A percentile compares a stretch with the other conserved stretches of the same genome.
Evolutionary conservation across 495 filamentous ascomycete species (phyloP).

Genomic region (Penicillium coprophilum): DNA sequence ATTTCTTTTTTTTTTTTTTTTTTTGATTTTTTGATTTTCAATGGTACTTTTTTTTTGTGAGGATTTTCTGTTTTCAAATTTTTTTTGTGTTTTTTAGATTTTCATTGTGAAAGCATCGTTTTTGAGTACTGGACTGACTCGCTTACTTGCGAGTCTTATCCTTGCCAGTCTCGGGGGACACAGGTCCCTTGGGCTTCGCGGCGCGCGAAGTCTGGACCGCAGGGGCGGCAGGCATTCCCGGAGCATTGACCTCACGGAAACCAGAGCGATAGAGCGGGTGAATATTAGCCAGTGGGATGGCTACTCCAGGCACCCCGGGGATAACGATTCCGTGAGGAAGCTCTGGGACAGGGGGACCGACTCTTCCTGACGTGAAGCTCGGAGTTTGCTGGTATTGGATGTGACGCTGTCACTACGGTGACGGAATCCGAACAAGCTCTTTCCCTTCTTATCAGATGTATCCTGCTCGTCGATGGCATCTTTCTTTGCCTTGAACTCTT

Average conservation of each 20-base stretch:
- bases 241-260: background rate
- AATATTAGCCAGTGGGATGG: constrained; percentile 12
- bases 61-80: background rate
- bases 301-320: background rate
- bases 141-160: background rate
- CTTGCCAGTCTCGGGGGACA: background rate
- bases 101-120: background rate
- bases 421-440: constrained; percentile 28
- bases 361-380: background rate
- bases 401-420: constrained; percentile 21
- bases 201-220: background rate
- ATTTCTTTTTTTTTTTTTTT: background rate
- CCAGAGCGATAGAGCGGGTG: constrained; percentile 23
- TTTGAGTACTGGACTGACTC: background rate
- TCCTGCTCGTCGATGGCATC: background rate
- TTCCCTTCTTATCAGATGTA: background rate
- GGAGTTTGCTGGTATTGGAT: constrained; percentile 13
- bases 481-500: background rate
- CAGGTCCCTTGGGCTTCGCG: background rate
- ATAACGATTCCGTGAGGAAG: constrained; percentile 1
- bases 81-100: background rate
- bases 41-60: background rate
- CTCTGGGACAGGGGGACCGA: constrained; percentile 14
- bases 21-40: background rate
- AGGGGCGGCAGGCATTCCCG: background rate